Percentiles rank a stretch among this genome's conserved stretches.
Conservation (phyloP, 768 basidiomycete species). For the Naganishia vaughanmartiniae region DNA sequence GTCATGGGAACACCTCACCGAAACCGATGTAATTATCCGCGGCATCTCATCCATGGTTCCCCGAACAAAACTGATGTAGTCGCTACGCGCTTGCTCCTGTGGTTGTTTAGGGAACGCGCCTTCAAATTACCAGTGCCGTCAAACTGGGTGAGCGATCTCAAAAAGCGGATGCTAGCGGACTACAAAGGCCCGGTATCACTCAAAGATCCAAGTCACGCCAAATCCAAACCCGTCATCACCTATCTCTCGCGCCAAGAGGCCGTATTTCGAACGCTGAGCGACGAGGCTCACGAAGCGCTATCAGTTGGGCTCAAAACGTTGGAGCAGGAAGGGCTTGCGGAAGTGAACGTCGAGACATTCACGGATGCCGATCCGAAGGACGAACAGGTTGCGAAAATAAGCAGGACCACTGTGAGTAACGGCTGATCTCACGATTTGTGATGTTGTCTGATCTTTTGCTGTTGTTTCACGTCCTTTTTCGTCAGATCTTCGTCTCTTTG, state of each 20-base stretch:
- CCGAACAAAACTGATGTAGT: slow-evolving; percentile 25
- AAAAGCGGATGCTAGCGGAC: slow-evolving; percentile 33
- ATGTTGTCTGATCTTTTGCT: background rate
- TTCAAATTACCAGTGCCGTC: slow-evolving; percentile 34
- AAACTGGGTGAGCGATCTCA: slow-evolving; percentile 37
- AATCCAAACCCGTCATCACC: slow-evolving; percentile 34
- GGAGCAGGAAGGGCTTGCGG: slow-evolving; percentile 36
- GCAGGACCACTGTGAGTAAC: slow-evolving; percentile 27
- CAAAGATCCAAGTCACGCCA: slow-evolving; percentile 9
- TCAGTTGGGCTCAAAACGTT: slow-evolving; percentile 30
- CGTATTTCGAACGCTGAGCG: slow-evolving; percentile 29
- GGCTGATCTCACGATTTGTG: background rate
- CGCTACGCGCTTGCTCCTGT: background rate
- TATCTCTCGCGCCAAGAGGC: slow-evolving; percentile 40
- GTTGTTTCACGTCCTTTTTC: background rate
- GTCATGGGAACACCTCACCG: slow-evolving; percentile 24
- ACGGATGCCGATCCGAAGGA: slow-evolving; percentile 30
- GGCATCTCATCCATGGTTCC: too few relatives aligned
- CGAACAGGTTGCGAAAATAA: slow-evolving; percentile 33
- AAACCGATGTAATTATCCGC: background rate
- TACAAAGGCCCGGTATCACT: slow-evolving; percentile 36
- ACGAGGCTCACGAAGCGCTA: slow-evolving; percentile 35
- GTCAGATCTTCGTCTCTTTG: slow-evolving; percentile 36
- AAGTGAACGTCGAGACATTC: slow-evolving; percentile 37
- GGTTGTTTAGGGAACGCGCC: slow-evolving; percentile 37